Evolutionary conservation across 192 early-diverging fungal genomes (phyloP).

Genomic region (Dispira simplex): DNA sequence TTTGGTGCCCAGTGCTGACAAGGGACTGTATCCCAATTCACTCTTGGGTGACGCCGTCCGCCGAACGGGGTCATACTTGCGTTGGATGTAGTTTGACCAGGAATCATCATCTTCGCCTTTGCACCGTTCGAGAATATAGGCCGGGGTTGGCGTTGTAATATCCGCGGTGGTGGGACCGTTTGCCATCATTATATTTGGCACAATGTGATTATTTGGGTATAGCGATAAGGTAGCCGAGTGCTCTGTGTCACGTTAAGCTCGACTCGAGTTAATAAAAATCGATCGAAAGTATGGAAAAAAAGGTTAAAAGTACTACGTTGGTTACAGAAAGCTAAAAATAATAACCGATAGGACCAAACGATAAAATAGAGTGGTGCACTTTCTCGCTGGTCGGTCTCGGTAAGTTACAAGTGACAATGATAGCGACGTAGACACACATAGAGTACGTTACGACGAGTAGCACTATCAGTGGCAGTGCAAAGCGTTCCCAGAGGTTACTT

Average conservation of each 20-base stretch:
- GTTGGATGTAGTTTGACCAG: not conserved
- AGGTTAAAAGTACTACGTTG: not conserved
- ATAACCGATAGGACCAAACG: too few species aligned
- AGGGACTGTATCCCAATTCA: not conserved
- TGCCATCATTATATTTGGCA: not conserved
- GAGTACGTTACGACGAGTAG: too few species aligned
- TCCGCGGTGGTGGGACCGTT: not conserved
- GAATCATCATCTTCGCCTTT: constrained; percentile 1
- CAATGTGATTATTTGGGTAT: too few species aligned
- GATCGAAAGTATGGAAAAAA: not conserved
- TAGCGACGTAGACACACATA: too few species aligned
- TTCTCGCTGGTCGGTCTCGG: too few species aligned
- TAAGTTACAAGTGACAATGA: too few species aligned
- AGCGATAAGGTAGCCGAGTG: too few species aligned
- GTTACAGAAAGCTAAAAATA: not conserved
- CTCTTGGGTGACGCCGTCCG: not conserved
- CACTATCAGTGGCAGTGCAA: too few species aligned
- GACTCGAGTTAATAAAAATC: too few species aligned
- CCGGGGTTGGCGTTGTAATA: not conserved
- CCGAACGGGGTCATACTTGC: not conserved
- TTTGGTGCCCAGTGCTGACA: not conserved
- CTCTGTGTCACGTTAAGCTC: too few species aligned
- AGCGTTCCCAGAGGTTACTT: too few species aligned
- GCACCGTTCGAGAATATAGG: not conserved
- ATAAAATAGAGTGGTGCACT: too few species aligned